These are phyloP conservation scores for Sherardia arvensis DNA, from an alignment of 257 asterid species.

Conservation along the genomic window DNA sequence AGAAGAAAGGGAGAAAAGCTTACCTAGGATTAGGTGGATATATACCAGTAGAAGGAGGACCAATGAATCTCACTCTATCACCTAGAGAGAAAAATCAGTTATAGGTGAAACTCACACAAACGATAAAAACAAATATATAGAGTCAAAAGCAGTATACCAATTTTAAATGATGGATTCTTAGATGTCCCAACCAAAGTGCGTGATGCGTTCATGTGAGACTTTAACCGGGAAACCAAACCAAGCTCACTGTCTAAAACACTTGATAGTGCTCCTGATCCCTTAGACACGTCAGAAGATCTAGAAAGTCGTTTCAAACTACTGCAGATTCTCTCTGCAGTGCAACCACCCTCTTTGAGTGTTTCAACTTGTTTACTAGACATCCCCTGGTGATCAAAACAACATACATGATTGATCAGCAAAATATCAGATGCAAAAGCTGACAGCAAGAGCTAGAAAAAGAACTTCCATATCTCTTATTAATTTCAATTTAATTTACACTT, in stretches of 20 bases:
- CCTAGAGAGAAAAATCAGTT: constrained; percentile 29
- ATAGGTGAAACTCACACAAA: constrained; percentile 10
- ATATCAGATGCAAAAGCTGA: constrained; percentile 3
- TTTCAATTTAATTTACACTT: background rate
- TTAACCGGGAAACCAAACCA: constrained; percentile 36
- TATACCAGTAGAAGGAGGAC: constrained; percentile 49
- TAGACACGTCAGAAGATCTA: constrained; percentile 43
- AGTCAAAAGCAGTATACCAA: constrained; percentile 27
- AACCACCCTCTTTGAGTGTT: constrained; percentile 46
- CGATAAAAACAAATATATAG: constrained; percentile 7
- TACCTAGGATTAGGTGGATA: constrained; percentile 54
- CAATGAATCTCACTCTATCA: constrained; percentile 71
- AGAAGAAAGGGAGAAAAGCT: background rate
- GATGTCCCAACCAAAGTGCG: constrained; percentile 33
- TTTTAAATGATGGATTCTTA: constrained; percentile 41
- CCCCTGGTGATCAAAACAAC: constrained; percentile 35
- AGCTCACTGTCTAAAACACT: constrained; percentile 38
- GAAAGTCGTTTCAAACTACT: constrained; percentile 31
- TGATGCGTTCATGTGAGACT: constrained; percentile 35
- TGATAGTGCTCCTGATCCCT: constrained; percentile 35
- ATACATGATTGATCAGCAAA: background rate
- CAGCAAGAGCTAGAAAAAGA: background rate
- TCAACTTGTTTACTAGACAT: constrained; percentile 61
- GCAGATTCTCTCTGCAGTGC: constrained; percentile 38
- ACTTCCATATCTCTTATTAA: background rate